Evolutionary conservation across 441 rosid genomes (phyloP).

Genomic region (Viola pubescens): DNA sequence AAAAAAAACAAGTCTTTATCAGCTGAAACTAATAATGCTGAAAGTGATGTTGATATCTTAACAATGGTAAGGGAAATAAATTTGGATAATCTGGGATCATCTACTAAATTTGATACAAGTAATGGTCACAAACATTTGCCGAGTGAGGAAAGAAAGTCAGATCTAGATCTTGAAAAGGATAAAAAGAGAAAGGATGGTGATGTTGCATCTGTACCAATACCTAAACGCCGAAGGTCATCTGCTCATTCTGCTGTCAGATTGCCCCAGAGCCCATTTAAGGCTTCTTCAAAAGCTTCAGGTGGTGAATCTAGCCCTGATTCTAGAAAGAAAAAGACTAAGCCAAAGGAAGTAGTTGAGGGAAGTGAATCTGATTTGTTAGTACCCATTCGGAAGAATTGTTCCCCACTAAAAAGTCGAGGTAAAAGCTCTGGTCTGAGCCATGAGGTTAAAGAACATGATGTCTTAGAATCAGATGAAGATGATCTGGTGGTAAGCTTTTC

Average conservation of each 20-base stretch:
- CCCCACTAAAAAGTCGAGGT: conserved; percentile 32
- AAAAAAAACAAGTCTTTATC: conserved; percentile 43
- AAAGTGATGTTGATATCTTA: conserved; percentile 75
- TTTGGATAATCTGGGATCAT: conserved; percentile 47
- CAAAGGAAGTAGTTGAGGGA: conserved; percentile 24
- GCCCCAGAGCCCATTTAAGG: conserved; percentile 31
- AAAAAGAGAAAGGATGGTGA: conserved; percentile 53
- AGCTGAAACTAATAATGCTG: conserved; percentile 43
- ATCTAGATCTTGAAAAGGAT: conserved; percentile 38
- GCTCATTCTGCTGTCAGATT: conserved; percentile 53
- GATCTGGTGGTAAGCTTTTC: conserved; percentile 45
- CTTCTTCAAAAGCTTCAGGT: conserved; percentile 26
- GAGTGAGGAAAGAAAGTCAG: conserved; percentile 35
- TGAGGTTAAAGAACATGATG: conserved; percentile 36
- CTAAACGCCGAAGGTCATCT: conserved; percentile 64
- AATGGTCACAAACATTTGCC: conserved; percentile 67
- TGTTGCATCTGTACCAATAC: conserved; percentile 45
- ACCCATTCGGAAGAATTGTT: conserved; percentile 37
- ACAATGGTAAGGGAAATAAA: conserved; percentile 93
- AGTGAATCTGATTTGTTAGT: conserved; percentile 33
- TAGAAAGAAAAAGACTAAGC: conserved; percentile 29
- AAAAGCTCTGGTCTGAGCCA: conserved; percentile 41
- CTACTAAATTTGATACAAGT: conserved; percentile 66
- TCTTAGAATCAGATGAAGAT: conserved; percentile 38
- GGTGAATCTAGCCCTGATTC: conserved; percentile 37